phyloP scores from a whole-genome alignment of 2,329 filamentous ascomycete genomes.

The Ilyonectria robusta region DNA sequence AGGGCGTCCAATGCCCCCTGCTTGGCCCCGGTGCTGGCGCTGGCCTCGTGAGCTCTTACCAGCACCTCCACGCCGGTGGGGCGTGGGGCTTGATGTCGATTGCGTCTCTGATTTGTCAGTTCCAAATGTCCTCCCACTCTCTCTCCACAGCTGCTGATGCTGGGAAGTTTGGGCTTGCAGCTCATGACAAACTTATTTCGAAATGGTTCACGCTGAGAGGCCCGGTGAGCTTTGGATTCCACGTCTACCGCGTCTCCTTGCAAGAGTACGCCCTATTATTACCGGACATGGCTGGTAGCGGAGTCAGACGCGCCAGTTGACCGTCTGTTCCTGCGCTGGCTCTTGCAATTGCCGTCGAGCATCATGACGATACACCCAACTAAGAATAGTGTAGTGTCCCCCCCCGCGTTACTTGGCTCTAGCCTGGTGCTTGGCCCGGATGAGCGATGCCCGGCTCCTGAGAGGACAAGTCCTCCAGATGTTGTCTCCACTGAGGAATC shows the following conservation, averaged over 20 bases:
- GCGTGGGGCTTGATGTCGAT: slow-evolving; percentile 45
- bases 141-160: slow-evolving; percentile 49
- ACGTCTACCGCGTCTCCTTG: slow-evolving; percentile 36
- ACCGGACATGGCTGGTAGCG: slow-evolving; percentile 9
- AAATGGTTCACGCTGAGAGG: slow-evolving; percentile 44
- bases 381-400: slow-evolving; percentile 43
- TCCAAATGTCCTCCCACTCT: slow-evolving; percentile 45
- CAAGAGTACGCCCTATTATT: slow-evolving; percentile 14
- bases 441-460: slow-evolving; percentile 25
- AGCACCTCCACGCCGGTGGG: slow-evolving; percentile 47
- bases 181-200: slow-evolving; percentile 49
- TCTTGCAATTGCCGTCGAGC: slow-evolving; percentile 32
- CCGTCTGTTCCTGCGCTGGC: slow-evolving; percentile 37
- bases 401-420: slow-evolving; percentile 44
- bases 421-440: slow-evolving; percentile 19
- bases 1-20: slow-evolving; percentile 2
- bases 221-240: slow-evolving; percentile 26
- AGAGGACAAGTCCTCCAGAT: slow-evolving; percentile 37
- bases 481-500: slow-evolving; percentile 47
- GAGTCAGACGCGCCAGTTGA: slow-evolving; percentile 23
- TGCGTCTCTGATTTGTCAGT: slow-evolving; percentile 45
- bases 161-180: slow-evolving; percentile 39
- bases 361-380: slow-evolving; percentile 44
- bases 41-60: slow-evolving; percentile 43
- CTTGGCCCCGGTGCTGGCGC: slow-evolving; percentile 22